phyloP scores from a whole-genome alignment of 108 stramenopile genomes.

The Skeletonema tropicum region DNA sequence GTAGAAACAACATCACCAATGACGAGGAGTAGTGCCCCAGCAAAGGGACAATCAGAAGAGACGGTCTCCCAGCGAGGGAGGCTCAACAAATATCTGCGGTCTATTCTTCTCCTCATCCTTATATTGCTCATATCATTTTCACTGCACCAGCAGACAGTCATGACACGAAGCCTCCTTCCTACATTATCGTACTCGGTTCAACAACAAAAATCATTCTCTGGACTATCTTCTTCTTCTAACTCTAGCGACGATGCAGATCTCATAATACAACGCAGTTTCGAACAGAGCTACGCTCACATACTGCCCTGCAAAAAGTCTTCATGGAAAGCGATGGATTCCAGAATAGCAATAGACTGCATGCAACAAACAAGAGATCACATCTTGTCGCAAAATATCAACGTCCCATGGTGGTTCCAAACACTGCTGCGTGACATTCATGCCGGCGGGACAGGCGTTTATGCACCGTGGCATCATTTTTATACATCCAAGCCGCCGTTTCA shows the following conservation, averaged over 20 bases:
- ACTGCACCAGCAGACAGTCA: neutral
- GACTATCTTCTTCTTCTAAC: neutral
- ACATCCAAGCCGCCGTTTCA: slow-evolving; percentile 44
- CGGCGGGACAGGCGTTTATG: slow-evolving; percentile 26
- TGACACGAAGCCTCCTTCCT: neutral
- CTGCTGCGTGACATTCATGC: slow-evolving; percentile 46
- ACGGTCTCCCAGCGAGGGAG: too few relatives aligned
- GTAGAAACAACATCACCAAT: too few relatives aligned
- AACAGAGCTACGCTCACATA: slow-evolving; percentile 38
- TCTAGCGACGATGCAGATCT: slow-evolving; percentile 32
- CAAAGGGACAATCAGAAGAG: too few relatives aligned
- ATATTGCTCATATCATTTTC: too few relatives aligned
- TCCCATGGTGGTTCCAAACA: slow-evolving; percentile 72
- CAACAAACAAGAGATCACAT: neutral
- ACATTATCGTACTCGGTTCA: neutral
- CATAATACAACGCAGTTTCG: slow-evolving; percentile 39
- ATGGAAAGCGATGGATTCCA: slow-evolving; percentile 6
- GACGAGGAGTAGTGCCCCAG: too few relatives aligned
- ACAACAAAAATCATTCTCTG: neutral
- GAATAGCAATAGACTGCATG: slow-evolving; percentile 31
- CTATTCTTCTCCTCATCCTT: too few relatives aligned
- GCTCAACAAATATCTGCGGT: too few relatives aligned
- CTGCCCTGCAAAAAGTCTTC: neutral
- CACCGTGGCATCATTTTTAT: slow-evolving; percentile 55
- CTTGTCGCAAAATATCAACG: slow-evolving; percentile 4